Evolutionary conservation across 768 basidiomycete species (phyloP).

Genomic region (Russula abietina): DNA sequence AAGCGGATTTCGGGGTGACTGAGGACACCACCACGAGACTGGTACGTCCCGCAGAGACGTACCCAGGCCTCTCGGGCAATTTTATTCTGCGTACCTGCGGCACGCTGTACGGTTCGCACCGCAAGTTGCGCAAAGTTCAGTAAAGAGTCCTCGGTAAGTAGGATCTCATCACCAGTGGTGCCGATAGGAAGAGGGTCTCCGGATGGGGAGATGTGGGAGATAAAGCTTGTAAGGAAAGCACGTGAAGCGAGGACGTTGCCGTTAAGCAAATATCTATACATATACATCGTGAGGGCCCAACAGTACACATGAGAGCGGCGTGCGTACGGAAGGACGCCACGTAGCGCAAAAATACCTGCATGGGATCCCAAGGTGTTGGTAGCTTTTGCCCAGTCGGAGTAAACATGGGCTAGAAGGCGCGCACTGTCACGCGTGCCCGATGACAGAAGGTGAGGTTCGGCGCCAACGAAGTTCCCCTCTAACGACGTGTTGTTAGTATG

Average conservation of each 20-base stretch:
- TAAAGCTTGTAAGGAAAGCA: conserved; percentile 84
- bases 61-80: conserved; percentile 78
- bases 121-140: conserved; percentile 91
- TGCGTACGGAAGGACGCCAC: conserved; percentile 79
- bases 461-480: conserved; percentile 73
- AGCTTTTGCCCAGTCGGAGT: conserved; percentile 68
- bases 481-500: conserved; percentile 5
- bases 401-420: conserved; percentile 77
- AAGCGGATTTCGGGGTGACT: conserved; percentile 52
- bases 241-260: conserved; percentile 89
- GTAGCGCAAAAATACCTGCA: conserved; percentile 71
- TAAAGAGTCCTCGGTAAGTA: conserved; percentile 64
- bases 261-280: conserved; percentile 65
- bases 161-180: conserved; percentile 49
- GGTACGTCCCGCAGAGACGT: conserved; percentile 77
- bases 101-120: conserved; percentile 81
- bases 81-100: conserved; percentile 73
- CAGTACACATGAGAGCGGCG: conserved; percentile 4
- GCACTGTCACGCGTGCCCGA: conserved; percentile 89
- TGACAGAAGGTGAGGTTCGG: conserved; percentile 78
- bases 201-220: conserved; percentile 51
- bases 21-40: conserved; percentile 59
- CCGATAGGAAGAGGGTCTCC: conserved; percentile 38
- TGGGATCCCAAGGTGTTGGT: conserved; percentile 29
- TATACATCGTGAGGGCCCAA: conserved; percentile 28